Base-by-base conservation (phyloP, 106 monocot genomes). In the Ottelia alismoides region DNA sequence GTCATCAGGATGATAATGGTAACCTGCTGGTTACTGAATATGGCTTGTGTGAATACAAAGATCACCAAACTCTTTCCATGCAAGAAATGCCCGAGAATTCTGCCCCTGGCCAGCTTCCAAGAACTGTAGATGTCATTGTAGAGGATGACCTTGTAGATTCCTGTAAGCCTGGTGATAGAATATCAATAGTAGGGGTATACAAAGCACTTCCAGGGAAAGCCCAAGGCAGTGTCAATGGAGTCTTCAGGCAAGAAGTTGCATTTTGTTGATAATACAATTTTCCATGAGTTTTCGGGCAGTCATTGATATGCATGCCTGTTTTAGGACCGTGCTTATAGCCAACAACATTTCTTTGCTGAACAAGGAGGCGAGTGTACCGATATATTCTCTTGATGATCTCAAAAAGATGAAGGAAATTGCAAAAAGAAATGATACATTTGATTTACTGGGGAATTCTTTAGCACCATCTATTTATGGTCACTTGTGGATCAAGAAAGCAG, bases 51-150 rank as follows among this genome's bases (percentile, higher is more conserved):
- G 85, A 98, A 61, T 98, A 98, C 77, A 98, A 90, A 51, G 98
- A 98, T 51, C 98, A 98, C 57, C 98, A 98, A 64, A 98, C 98
- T 24, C 29, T 98, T 45, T 90, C 98, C 50, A 90, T 98, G 98
- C 98, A 98, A 73, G 90, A 98, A 76, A 85, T 90, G 7, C 98
- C 98, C 47, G 98, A 98, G 59, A 98, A 83, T 68, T 90, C 98
- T 55, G 82, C 82, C 28, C 98, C 98, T 47, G 98, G 98, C 2
- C 98, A 98, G 60, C 85, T 98, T 51, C 98, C 98, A 32, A 89
- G 98, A 65, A 98, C 98, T 31, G 85, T 90, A 20, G 98, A 98
- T 77, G 77, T 98, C 24, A 86, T 98, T 47, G 60, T 86, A 25
- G 98, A 98, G 65, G 98, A 98, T 82, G 98, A 98, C 61, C 59